Evolutionary conservation across 495 filamentous ascomycete genomes (phyloP).

Genomic region (Margaritispora aquatica): DNA sequence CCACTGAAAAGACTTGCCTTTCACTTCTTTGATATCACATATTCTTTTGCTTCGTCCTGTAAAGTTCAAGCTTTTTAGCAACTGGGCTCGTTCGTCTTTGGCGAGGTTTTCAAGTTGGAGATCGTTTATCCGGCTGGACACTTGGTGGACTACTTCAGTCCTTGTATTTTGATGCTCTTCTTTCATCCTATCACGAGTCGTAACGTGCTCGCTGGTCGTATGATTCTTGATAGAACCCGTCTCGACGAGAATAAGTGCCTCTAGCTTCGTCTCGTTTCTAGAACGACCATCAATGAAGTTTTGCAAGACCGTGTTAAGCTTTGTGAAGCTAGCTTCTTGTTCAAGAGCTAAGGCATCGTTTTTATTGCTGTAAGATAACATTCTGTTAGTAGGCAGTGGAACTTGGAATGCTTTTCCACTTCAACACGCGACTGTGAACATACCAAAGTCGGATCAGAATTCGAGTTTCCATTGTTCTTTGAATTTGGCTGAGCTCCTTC

Average conservation of each 20-base stretch:
- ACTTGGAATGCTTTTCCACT: background rate
- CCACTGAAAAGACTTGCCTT: background rate
- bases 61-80: background rate
- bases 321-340: background rate
- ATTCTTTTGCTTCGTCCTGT: background rate
- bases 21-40: background rate
- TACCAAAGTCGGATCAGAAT: background rate
- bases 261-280: background rate
- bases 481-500: background rate
- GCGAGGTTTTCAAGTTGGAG: background rate
- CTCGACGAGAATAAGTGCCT: background rate
- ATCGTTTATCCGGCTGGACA: background rate
- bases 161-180: background rate
- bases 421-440: background rate
- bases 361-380: background rate
- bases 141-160: background rate
- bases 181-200: background rate
- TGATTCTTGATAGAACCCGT: background rate
- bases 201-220: background rate
- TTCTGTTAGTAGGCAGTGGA: background rate
- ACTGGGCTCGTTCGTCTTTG: background rate
- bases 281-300: background rate
- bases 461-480: background rate
- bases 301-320: background rate
- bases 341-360: background rate